phyloP scores from a whole-genome alignment of 2,329 filamentous ascomycete genomes.

The Geosmithia morbida region DNA sequence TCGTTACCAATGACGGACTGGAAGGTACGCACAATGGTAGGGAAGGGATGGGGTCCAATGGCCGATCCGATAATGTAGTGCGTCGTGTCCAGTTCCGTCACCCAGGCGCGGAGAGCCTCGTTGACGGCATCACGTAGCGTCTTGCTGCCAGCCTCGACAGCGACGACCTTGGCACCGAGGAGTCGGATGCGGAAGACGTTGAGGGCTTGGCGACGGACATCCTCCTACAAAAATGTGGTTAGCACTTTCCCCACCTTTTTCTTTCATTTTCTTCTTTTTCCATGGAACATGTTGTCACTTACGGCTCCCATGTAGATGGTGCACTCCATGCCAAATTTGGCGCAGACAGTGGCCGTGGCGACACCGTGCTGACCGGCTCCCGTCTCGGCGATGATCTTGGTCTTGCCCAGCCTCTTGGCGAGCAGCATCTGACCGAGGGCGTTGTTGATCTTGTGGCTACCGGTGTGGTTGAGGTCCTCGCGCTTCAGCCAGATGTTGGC shows the following conservation, averaged over 20 bases:
- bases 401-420: constrained; percentile 79
- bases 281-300: constrained; percentile 10
- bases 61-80: constrained; percentile 98
- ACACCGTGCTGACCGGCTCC: constrained; percentile 97
- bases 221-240: constrained; percentile 42
- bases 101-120: constrained; percentile 89
- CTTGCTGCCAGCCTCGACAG: constrained; percentile 79
- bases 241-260: constrained; percentile 4
- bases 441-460: constrained; percentile 99
- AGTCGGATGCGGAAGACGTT: constrained; percentile 99
- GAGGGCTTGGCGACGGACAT: constrained; percentile 86
- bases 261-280: too few species aligned
- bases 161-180: constrained; percentile 80
- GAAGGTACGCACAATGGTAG: constrained; percentile 93
- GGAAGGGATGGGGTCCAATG: constrained; percentile 95
- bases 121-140: constrained; percentile 84
- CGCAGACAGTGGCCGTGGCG: constrained; percentile 91
- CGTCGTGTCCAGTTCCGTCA: constrained; percentile 80
- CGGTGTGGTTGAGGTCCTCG: constrained; percentile 95
- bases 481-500: constrained; percentile 97
- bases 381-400: constrained; percentile 93
- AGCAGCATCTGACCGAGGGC: constrained; percentile 86
- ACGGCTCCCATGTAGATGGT: constrained; percentile 93
- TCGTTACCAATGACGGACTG: constrained; percentile 93
- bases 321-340: constrained; percentile 96